Evolutionary conservation across 768 basidiomycete genomes (phyloP).

Genomic region (Mycena olivaceomarginata): DNA sequence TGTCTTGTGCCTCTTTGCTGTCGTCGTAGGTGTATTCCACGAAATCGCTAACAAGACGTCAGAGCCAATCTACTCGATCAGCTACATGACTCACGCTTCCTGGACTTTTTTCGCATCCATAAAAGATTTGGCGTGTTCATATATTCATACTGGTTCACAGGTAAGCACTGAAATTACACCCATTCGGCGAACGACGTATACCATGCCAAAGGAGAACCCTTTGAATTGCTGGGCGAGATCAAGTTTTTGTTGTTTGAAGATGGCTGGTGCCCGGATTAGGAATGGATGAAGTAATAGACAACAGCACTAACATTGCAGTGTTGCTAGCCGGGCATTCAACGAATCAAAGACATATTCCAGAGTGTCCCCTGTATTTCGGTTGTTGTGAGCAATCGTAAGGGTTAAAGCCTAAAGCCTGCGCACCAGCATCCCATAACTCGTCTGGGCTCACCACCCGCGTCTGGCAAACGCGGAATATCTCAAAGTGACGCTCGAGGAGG

Average conservation of each 20-base stretch:
- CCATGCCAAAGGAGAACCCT: constrained; percentile 49
- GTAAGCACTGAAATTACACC: neutral
- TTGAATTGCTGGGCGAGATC: constrained; percentile 42
- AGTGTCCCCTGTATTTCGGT: neutral
- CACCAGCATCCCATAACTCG: constrained; percentile 24
- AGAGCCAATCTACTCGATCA: neutral
- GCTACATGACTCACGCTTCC: constrained; percentile 14
- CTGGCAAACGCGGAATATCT: constrained; percentile 30
- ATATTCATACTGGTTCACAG: constrained; percentile 30
- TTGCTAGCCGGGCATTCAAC: neutral
- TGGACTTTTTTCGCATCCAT: constrained; percentile 23
- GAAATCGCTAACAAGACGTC: constrained; percentile 5
- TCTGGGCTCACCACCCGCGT: constrained; percentile 18
- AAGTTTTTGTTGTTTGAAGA: constrained; percentile 25
- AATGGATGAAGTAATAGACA: neutral
- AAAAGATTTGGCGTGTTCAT: constrained; percentile 25
- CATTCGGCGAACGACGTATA: neutral
- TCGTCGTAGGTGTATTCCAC: constrained; percentile 40
- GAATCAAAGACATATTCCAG: constrained; percentile 14
- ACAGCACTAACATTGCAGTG: constrained; percentile 17
- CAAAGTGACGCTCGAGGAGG: constrained; percentile 33
- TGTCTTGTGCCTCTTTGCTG: constrained; percentile 26
- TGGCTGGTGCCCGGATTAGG: constrained; percentile 25
- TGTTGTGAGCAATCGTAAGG: too few species aligned
- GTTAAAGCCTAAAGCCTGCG: neutral